Conservation (phyloP, 1,284 basidiomycete species). For the Phlebopus sp. region DNA sequence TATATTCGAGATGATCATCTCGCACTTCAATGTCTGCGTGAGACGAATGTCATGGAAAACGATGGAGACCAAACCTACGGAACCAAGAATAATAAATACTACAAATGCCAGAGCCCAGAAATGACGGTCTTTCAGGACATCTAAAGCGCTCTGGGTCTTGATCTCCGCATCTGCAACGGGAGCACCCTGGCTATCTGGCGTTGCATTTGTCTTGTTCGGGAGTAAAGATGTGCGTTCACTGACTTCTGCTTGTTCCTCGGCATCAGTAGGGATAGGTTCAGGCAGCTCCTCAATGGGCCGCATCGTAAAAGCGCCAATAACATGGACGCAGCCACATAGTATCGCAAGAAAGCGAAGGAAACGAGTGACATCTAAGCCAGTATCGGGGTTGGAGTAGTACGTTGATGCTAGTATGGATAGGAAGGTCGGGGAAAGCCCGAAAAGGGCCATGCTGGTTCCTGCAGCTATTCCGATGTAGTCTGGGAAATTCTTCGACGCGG, state of each 20-base stretch:
- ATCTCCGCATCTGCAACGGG: conserved; percentile 31
- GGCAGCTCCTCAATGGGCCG: conserved; percentile 1
- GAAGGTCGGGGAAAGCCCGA: conserved; percentile 73
- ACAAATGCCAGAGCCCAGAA: conserved; percentile 55
- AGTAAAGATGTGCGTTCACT: conserved; percentile 48
- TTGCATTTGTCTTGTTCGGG: conserved; percentile 21
- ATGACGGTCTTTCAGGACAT: conserved; percentile 51
- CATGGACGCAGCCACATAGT: conserved; percentile 50
- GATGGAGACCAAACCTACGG: conserved; percentile 42
- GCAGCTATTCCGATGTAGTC: conserved; percentile 61
- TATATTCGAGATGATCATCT: conserved; percentile 80
- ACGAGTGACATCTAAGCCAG: conserved; percentile 51
- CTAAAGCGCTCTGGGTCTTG: conserved; percentile 31
- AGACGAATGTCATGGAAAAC: background rate
- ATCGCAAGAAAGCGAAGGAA: conserved; percentile 60
- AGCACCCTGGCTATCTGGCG: conserved; percentile 16
- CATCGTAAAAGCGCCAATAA: conserved; percentile 51
- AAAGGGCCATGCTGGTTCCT: conserved; percentile 65
- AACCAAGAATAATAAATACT: conserved; percentile 52
- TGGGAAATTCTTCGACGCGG: conserved; percentile 70
- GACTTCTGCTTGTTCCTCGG: conserved; percentile 14
- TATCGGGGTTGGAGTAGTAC: conserved; percentile 50
- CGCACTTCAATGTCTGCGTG: conserved; percentile 45
- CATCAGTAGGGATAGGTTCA: conserved; percentile 18
- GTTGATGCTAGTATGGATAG: conserved; percentile 61